Percentiles rank a stretch among this genome's conserved stretches.
Conservation (phyloP, 139 green algal species). For the Raphidocelis subcapitata region DNA sequence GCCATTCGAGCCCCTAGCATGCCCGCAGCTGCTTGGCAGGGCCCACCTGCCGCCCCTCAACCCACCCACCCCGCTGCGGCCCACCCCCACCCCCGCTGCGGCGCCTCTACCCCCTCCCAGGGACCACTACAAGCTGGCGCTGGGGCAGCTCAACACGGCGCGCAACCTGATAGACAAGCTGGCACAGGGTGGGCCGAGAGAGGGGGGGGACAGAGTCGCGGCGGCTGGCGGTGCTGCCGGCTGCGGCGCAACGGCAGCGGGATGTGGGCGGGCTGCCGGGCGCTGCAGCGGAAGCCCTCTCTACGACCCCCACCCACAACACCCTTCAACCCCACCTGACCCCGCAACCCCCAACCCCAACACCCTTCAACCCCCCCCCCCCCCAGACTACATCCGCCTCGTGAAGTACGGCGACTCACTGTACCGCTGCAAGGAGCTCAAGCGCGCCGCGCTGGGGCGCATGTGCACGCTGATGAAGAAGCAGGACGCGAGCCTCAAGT, state of each 20-base stretch:
- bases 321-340: background rate
- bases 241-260: too few species aligned
- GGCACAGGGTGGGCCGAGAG: conserved; percentile 23
- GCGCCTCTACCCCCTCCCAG: too few species aligned
- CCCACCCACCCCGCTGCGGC: background rate
- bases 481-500: conserved; percentile 86
- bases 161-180: conserved; percentile 94
- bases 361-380: too few species aligned
- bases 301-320: background rate
- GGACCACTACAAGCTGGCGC: conserved; percentile 99
- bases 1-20: too few species aligned
- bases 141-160: conserved; percentile 95
- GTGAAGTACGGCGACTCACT: conserved; percentile 99
- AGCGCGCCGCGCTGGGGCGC: conserved; percentile 92
- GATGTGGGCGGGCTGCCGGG: background rate
- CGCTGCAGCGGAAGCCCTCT: background rate
- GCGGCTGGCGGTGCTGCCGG: too few species aligned
- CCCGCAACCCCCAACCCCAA: too few species aligned
- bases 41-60: too few species aligned
- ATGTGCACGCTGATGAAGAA: conserved; percentile 99
- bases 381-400: conserved; percentile 94
- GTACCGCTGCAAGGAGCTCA: conserved; percentile 99
- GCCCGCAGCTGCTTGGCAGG: too few species aligned
- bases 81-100: too few species aligned
- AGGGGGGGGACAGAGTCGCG: too few species aligned